Conservation (phyloP, 306 rosid species). For the Castanopsis chinensis region DNA sequence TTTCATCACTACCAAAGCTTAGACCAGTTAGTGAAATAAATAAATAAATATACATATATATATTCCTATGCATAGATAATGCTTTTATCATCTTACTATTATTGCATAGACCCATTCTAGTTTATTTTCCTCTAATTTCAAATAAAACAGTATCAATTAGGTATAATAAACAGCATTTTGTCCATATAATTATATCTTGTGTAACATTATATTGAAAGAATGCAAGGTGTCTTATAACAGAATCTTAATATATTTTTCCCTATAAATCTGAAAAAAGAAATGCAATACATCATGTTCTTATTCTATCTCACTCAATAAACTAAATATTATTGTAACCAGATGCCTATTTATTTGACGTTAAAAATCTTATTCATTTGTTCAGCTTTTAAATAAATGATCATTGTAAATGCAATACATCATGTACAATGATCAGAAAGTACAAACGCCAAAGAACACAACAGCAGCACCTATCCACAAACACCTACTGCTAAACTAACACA, state of each 20-base stretch:
- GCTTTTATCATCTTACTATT: not conserved
- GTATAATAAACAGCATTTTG: not conserved
- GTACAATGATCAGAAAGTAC: not conserved
- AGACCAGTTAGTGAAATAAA: not conserved
- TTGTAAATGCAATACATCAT: too few relatives aligned
- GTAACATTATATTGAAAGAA: not conserved
- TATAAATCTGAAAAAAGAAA: too few relatives aligned
- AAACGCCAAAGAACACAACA: not conserved
- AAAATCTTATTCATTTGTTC: not conserved
- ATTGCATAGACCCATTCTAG: not conserved
- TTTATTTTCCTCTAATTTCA: not conserved
- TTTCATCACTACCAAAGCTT: not conserved
- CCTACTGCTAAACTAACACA: not conserved
- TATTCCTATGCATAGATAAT: not conserved
- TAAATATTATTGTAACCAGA: not conserved
- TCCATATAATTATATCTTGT: not conserved
- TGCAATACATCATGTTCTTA: too few relatives aligned
- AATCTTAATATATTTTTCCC: not conserved
- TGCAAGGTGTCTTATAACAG: not conserved
- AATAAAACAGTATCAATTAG: not conserved
- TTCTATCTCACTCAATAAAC: not conserved
- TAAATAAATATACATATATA: too few relatives aligned
- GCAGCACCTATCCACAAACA: not conserved
- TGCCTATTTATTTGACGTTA: not conserved
- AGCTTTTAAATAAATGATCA: not conserved